These are phyloP conservation scores for Venturia pyrina DNA, from an alignment of 2,329 filamentous ascomycete genomes.

Conservation along the genomic window DNA sequence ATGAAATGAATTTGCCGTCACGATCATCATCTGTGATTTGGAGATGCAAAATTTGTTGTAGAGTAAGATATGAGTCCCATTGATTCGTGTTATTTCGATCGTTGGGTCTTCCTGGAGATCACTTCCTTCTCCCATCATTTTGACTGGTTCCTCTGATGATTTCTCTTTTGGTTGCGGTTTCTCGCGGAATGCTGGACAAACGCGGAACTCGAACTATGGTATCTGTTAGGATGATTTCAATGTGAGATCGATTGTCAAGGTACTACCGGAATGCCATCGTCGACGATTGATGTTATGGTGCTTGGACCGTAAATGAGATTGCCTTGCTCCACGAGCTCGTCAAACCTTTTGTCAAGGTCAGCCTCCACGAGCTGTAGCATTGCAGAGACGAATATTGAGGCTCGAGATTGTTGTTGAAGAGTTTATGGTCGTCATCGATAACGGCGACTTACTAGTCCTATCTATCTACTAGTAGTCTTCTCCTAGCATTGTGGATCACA, in stretches of 20 bases:
- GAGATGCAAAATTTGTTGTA: constrained; percentile 42
- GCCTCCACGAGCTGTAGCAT: neutral
- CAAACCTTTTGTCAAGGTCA: constrained; percentile 1
- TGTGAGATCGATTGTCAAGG: too few relatives aligned
- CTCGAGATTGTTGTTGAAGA: neutral
- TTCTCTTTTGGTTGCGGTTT: constrained; percentile 20
- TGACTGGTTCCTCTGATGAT: constrained; percentile 16
- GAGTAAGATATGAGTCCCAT: constrained; percentile 34
- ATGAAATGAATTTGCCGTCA: constrained; percentile 37
- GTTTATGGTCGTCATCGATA: neutral
- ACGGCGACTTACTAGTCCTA: neutral
- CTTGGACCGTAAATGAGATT: neutral
- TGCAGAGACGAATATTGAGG: neutral
- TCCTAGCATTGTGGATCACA: neutral
- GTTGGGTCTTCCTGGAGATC: constrained; percentile 35
- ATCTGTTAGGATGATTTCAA: neutral
- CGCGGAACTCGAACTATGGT: constrained; percentile 23
- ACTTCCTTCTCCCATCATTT: constrained; percentile 25
- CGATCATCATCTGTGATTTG: constrained; percentile 37
- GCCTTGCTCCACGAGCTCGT: constrained; percentile 3
- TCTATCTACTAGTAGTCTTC: neutral
- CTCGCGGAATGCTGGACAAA: constrained; percentile 21
- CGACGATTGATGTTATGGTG: neutral
- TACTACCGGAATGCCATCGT: neutral
- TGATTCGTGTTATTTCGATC: constrained; percentile 31